phyloP scores from a whole-genome alignment of 2,329 filamentous ascomycete species.

The Scedosporium dehoogii region DNA sequence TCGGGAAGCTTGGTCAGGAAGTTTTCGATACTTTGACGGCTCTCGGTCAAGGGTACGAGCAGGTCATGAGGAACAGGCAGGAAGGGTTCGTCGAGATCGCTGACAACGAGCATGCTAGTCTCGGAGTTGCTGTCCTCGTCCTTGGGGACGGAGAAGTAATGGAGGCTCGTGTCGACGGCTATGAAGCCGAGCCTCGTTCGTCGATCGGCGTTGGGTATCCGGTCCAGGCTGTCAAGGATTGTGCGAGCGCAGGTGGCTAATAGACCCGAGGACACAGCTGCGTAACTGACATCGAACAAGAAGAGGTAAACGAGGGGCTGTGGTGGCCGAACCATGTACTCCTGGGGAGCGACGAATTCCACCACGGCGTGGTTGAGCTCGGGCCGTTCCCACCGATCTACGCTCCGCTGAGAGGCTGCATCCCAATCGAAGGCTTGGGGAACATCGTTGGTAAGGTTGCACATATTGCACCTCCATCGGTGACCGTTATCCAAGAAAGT shows the following conservation, averaged over 20 bases:
- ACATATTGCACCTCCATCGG: slow-evolving; percentile 99
- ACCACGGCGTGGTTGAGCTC: slow-evolving; percentile 96
- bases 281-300: slow-evolving; percentile 88
- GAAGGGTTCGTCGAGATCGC: slow-evolving; percentile 93
- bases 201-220: slow-evolving; percentile 96
- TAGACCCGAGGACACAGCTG: slow-evolving; percentile 80
- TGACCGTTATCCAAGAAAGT: slow-evolving; percentile 95
- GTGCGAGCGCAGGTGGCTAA: slow-evolving; percentile 87
- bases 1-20: slow-evolving; percentile 85
- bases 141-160: slow-evolving; percentile 92
- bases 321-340: slow-evolving; percentile 98
- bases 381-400: slow-evolving; percentile 83
- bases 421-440: slow-evolving; percentile 99
- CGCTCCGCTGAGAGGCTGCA: slow-evolving; percentile 76
- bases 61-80: slow-evolving; percentile 87
- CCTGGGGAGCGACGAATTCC: slow-evolving; percentile 94
- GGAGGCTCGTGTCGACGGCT: slow-evolving; percentile 85
- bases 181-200: slow-evolving; percentile 90
- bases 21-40: slow-evolving; percentile 79
- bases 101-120: slow-evolving; percentile 85
- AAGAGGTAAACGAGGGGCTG: slow-evolving; percentile 94
- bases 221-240: slow-evolving; percentile 86
- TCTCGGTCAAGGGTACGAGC: slow-evolving; percentile 79
- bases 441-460: slow-evolving; percentile 95
- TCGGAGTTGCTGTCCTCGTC: slow-evolving; percentile 79